Base-by-base conservation (phyloP, 164 flowering plant genomes). In the Stephania cephalantha region DNA sequence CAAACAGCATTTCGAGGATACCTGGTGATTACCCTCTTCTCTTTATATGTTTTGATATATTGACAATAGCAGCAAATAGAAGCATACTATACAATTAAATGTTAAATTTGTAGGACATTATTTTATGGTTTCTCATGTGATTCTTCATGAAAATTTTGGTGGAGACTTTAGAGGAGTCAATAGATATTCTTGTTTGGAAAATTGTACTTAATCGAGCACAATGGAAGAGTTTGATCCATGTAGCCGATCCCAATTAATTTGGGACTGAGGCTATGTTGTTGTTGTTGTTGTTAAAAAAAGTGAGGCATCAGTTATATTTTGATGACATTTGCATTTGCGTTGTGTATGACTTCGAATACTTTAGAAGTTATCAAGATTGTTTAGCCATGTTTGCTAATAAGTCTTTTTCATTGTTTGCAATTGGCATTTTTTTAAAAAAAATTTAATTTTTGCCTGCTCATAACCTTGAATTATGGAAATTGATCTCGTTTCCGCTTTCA, bases 1-100 rank as follows among this genome's bases (percentile, higher is more conserved):
- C 98, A 94, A 78, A 87, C 92, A 2, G 90, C 92, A 78, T 92
- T 92, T 77, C 85, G 97, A 22, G 92, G 95, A 44, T 87, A 90
- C 78, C 73, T 86, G 97, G 98, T 94, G 85, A 31, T 64, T 10
- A 11, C 46, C 55, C 31, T 71, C 35, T 71, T 76, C 55, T 69
- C 30, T 64, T 71, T 68, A 74, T 17, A 18, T 44, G 11, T 68
- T 72, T 42, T 72, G 6, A 12, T 68, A 9, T 10, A 48, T 7
- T 55, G 29, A 15, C 9, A 55, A 42, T 48, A 1, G 35, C 1
- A 46, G 9, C 25, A 46, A 13, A 15, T 8, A 3, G 7, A 6
- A 13, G 20, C 71, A 31, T 29, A 46, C 17, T 46, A n/a, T 9
- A 70, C 12, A 46, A 25, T n/a, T 6, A 71, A 25, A 18, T 3